A percentile compares a stretch with the other conserved stretches of the same genome.
phyloP scores from a whole-genome alignment of 2,329 filamentous ascomycete genomes.

The Alternaria burnsii region DNA sequence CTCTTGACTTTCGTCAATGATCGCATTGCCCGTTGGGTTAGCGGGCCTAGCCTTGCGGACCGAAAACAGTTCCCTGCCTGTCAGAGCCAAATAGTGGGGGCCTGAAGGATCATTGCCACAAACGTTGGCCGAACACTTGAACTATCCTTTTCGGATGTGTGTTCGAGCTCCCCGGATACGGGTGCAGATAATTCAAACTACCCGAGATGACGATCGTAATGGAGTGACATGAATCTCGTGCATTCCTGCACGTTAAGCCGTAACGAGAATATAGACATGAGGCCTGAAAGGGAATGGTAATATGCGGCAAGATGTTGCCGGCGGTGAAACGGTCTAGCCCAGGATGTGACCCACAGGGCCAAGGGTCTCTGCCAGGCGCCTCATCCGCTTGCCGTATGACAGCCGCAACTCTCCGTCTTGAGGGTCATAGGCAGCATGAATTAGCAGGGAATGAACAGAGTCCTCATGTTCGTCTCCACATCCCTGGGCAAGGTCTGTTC shows the following conservation, averaged over 20 bases:
- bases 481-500: background rate
- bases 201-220: constrained; percentile 8
- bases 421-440: background rate
- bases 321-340: constrained; percentile 8
- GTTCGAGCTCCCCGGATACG: background rate
- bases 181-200: background rate
- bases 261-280: background rate
- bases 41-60: constrained; percentile 1
- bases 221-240: background rate
- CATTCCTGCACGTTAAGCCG: background rate
- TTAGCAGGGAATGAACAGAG: background rate
- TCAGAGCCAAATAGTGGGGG: constrained; percentile 4
- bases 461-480: constrained; percentile 13
- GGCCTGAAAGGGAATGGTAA: background rate
- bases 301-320: background rate
- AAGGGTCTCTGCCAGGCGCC: constrained; percentile 1
- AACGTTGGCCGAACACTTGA: background rate
- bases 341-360: constrained; percentile 2
- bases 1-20: constrained; percentile 9
- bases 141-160: background rate
- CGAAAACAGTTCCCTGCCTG: constrained; percentile 6
- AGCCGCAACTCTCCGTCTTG: background rate
- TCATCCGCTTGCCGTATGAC: background rate
- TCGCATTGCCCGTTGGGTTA: constrained; percentile 1
- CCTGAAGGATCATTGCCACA: constrained; percentile 5